Evolutionary conservation across 352 stramenopile species (phyloP).

Genomic region (Globisporangium polare): DNA sequence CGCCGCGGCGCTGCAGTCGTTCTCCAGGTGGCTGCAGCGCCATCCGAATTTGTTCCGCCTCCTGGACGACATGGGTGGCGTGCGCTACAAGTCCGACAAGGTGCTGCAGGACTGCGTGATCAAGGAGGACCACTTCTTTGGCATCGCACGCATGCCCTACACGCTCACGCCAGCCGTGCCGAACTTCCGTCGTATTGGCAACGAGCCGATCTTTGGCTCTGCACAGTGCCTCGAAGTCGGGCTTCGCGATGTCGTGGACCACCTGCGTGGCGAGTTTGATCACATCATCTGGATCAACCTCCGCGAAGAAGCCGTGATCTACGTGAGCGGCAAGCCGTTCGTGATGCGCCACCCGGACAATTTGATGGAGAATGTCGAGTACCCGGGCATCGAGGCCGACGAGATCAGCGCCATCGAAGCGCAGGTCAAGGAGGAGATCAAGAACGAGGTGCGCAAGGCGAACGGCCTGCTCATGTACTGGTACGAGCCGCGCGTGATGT

Average conservation of each 20-base stretch:
- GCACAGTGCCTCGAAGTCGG: constrained; percentile 75
- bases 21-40: constrained; percentile 81
- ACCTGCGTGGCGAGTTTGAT: constrained; percentile 53
- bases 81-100: constrained; percentile 81
- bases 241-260: constrained; percentile 59
- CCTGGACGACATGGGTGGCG: constrained; percentile 69
- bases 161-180: constrained; percentile 66
- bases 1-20: constrained; percentile 30
- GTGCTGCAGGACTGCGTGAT: constrained; percentile 79
- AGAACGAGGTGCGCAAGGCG: constrained; percentile 64
- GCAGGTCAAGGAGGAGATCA: constrained; percentile 83
- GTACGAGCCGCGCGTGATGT: constrained; percentile 70
- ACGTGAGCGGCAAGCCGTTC: constrained; percentile 82
- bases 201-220: constrained; percentile 83
- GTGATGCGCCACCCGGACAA: constrained; percentile 79
- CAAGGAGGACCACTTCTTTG: constrained; percentile 90
- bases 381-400: constrained; percentile 86
- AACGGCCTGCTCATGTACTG: constrained; percentile 85
- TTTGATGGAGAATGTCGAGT: constrained; percentile 86
- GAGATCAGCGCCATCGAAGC: constrained; percentile 83
- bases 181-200: constrained; percentile 80
- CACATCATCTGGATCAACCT: constrained; percentile 90
- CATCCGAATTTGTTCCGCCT: constrained; percentile 72
- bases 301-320: constrained; percentile 90
- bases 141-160: constrained; percentile 61